Base-by-base conservation (phyloP, 768 basidiomycete genomes). In the Lactarius tabidus region DNA sequence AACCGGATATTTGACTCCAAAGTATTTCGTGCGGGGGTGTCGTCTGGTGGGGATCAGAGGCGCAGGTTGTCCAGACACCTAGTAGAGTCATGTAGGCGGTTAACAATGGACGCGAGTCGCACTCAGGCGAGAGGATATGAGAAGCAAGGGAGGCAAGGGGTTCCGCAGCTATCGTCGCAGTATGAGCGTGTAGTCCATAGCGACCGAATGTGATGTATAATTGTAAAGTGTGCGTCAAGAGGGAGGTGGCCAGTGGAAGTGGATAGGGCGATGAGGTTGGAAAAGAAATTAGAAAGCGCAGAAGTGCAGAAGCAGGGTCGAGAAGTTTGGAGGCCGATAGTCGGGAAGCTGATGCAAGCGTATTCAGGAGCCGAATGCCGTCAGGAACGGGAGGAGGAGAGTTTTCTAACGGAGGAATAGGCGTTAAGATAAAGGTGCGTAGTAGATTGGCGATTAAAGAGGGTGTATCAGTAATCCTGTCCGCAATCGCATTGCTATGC, bases 31-130 rank as follows among this genome's bases (percentile, higher is more conserved):
- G 96, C 9, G 80, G 81, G 0, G 93, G 93, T 3, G 86, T 89
- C 8, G 93, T 95, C 61, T 81, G 80, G 72, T 98, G 96, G 7
- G 96, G 95, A 71, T 98, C 90, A n/a, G 85, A 82, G 0, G 94
- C 93, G 69, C 92, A 95, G 3, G 84, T 79, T 7, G 80, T 88
- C 95, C 94, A 98, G 0, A 80, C 77, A 64, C 84, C 83, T 2
- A 93, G 69, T 10, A 93, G 75, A 12, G 77, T 75, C 6, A 82
- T 76, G 83, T 89, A 94, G 3, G 84, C 79, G 31, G 74, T 64
- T 43, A 75, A 76, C 48, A 84, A 78, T 28, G 61, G 71, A 60
- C 60, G 65, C 14, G 79, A 79, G 9, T 70, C 71, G 63, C 78
- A 80, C 9, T 73, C 69, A 1, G 75, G 70, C 6, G 81, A 80